phyloP scores from a whole-genome alignment of 2,329 filamentous ascomycete genomes.

The Penicillium sp. region DNA sequence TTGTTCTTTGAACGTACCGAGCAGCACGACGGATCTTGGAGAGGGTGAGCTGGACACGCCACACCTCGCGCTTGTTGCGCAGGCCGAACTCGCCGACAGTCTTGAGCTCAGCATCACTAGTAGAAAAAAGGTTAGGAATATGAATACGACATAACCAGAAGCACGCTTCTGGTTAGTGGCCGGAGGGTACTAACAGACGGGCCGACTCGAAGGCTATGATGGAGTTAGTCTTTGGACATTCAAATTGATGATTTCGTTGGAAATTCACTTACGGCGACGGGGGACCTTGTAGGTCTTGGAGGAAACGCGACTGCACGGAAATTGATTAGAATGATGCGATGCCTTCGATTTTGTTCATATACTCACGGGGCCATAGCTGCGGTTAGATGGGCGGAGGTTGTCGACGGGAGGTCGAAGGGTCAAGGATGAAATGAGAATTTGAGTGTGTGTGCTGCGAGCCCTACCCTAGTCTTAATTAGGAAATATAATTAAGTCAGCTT shows the following conservation, averaged over 20 bases:
- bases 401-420: constrained; percentile 37
- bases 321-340: constrained; percentile 39
- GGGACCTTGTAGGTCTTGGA: constrained; percentile 99
- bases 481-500: not conserved
- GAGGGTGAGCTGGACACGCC: constrained; percentile 98
- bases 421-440: constrained; percentile 22
- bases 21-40: constrained; percentile 99
- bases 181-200: constrained; percentile 93
- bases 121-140: constrained; percentile 62
- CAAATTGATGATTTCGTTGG: constrained; percentile 12
- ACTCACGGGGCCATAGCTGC: constrained; percentile 49
- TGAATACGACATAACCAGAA: constrained; percentile 93
- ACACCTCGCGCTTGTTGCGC: constrained; percentile 99
- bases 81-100: constrained; percentile 99
- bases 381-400: constrained; percentile 35
- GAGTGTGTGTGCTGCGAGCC: constrained; percentile 5
- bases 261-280: constrained; percentile 65
- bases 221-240: constrained; percentile 39
- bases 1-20: constrained; percentile 64
- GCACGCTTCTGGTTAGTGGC: constrained; percentile 98
- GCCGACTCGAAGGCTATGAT: constrained; percentile 86
- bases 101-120: constrained; percentile 99
- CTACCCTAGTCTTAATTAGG: constrained; percentile 4
- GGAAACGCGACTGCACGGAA: constrained; percentile 64
- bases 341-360: constrained; percentile 29